Conservation (phyloP, 257 asterid species). For the Salvia rosmarinus region DNA sequence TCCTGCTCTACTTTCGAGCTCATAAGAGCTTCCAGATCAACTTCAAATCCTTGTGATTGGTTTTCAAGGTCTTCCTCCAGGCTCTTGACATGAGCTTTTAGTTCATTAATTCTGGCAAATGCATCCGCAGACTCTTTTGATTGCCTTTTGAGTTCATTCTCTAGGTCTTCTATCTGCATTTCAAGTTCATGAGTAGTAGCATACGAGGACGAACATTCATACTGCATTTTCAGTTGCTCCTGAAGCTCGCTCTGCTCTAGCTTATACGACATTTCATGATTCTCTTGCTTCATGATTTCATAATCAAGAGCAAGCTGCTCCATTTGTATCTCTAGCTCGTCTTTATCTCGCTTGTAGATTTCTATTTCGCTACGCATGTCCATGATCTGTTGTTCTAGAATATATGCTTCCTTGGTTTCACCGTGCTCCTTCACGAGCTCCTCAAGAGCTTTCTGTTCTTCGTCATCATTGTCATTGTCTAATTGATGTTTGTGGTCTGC, state of each 20-base stretch:
- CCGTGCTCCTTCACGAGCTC: conserved; percentile 74
- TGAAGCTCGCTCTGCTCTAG: conserved; percentile 85
- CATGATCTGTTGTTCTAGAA: conserved; percentile 74
- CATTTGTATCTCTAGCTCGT: conserved; percentile 88
- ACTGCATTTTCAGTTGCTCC: conserved; percentile 87
- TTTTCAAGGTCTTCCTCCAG: conserved; percentile 88
- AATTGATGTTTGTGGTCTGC: conserved; percentile 32
- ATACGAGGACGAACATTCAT: conserved; percentile 72
- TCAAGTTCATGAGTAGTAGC: conserved; percentile 61
- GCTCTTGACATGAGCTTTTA: conserved; percentile 61
- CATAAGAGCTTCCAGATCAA: conserved; percentile 67
- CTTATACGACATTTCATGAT: conserved; percentile 73
- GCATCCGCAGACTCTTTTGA: conserved; percentile 54
- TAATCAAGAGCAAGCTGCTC: conserved; percentile 98
- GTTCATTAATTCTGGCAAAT: conserved; percentile 51
- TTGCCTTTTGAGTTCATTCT: conserved; percentile 57
- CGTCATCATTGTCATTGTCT: conserved; percentile 56
- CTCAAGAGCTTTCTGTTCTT: conserved; percentile 80
- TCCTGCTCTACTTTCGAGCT: conserved; percentile 82
- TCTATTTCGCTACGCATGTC: conserved; percentile 76
- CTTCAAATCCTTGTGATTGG: conserved; percentile 75
- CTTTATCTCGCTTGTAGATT: conserved; percentile 71
- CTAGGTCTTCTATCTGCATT: conserved; percentile 69
- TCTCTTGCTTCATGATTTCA: conserved; percentile 93
- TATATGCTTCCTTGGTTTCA: conserved; percentile 65